These are phyloP conservation scores for Irineochytrium annulatum DNA, from an alignment of 192 early-diverging fungal species.

Conservation along the genomic window DNA sequence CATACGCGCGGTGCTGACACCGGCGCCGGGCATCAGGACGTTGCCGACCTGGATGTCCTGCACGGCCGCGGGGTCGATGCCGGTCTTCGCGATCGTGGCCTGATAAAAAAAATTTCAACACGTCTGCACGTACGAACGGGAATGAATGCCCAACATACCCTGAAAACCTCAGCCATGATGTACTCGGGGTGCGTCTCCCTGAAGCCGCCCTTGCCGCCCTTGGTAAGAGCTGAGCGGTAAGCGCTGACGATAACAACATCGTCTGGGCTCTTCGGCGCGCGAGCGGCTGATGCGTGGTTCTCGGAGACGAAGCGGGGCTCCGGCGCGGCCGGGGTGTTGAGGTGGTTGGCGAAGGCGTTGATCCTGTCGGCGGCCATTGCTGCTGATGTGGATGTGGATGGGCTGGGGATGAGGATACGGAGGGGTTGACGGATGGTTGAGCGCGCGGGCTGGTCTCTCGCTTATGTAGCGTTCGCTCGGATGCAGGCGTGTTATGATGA, in stretches of 20 bases:
- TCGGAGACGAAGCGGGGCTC: background rate
- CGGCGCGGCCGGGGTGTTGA: background rate
- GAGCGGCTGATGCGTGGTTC: constrained; percentile 8
- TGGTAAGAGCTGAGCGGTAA: constrained; percentile 81
- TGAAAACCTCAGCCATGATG: constrained; percentile 74
- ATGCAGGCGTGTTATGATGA: too few relatives aligned
- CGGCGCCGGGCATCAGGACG: constrained; percentile 83
- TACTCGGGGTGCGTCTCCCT: constrained; percentile 76
- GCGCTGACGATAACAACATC: constrained; percentile 91
- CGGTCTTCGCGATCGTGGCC: constrained; percentile 67
- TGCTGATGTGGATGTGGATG: background rate
- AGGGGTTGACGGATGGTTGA: too few relatives aligned
- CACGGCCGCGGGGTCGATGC: constrained; percentile 79
- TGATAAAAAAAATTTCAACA: constrained; percentile 2
- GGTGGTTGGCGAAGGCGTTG: constrained; percentile 2
- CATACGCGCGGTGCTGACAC: constrained; percentile 85
- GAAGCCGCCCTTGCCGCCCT: constrained; percentile 88
- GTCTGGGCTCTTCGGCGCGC: constrained; percentile 67
- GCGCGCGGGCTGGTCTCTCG: too few relatives aligned
- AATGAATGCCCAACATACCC: constrained; percentile 18
- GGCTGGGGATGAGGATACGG: too few relatives aligned
- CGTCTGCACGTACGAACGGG: constrained; percentile 1
- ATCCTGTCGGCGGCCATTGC: background rate
- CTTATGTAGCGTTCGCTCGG: too few relatives aligned
- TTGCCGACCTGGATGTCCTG: constrained; percentile 95